Conservation (phyloP, 352 stramenopile species). For the Pseudoperonospora humuli region DNA sequence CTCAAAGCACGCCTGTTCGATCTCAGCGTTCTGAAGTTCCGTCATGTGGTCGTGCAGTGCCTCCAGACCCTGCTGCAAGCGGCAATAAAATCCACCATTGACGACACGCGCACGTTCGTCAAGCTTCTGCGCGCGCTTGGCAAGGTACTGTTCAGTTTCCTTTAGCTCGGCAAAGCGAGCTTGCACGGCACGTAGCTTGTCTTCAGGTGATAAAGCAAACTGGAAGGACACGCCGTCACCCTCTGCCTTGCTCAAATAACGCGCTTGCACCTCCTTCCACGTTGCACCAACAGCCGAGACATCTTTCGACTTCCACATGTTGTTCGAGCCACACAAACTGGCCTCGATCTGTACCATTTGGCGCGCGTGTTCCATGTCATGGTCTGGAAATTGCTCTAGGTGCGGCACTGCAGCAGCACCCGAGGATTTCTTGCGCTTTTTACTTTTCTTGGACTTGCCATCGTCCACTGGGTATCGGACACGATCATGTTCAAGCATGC, state of each 20-base stretch:
- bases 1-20: constrained; percentile 65
- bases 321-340: constrained; percentile 31
- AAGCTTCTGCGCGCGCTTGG: constrained; percentile 68
- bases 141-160: constrained; percentile 43
- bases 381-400: constrained; percentile 48
- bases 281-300: constrained; percentile 8
- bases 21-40: constrained; percentile 46
- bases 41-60: constrained; percentile 30
- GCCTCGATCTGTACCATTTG: constrained; percentile 80
- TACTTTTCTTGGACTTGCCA: constrained; percentile 37
- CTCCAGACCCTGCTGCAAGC: constrained; percentile 30
- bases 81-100: constrained; percentile 50
- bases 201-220: constrained; percentile 32
- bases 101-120: constrained; percentile 57
- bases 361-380: constrained; percentile 48
- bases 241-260: constrained; percentile 28
- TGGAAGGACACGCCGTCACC: constrained; percentile 26
- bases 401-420: constrained; percentile 11
- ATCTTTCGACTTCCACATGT: constrained; percentile 35
- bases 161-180: constrained; percentile 63
- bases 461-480: constrained; percentile 35
- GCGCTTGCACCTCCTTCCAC: constrained; percentile 38
- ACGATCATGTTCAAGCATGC: constrained; percentile 58
- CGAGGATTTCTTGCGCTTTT: constrained; percentile 55
- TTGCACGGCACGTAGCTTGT: constrained; percentile 45